Evolutionary conservation across 2,329 filamentous ascomycete genomes (phyloP).

Genomic region (Pseudopithomyces maydicus): DNA sequence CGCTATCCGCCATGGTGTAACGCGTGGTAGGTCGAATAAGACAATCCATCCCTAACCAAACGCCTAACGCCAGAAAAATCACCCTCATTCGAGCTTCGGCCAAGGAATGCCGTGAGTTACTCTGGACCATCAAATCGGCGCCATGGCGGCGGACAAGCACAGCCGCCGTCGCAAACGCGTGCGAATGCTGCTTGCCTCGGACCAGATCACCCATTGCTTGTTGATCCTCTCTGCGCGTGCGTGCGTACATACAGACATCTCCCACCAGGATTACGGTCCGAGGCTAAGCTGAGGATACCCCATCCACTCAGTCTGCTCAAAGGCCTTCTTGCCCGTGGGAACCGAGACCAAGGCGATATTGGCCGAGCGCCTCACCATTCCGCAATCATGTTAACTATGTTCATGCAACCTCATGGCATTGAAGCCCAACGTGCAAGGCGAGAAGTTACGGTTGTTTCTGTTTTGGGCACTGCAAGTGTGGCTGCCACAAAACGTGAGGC

Average conservation of each 20-base stretch:
- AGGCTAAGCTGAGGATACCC: conserved; percentile 18
- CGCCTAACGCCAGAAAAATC: conserved; percentile 25
- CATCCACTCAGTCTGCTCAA: conserved; percentile 29
- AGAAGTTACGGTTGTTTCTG: conserved; percentile 15
- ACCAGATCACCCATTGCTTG: conserved; percentile 27
- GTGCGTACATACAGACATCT: conserved; percentile 15
- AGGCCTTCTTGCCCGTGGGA: conserved; percentile 15
- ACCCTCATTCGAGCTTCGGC: conserved; percentile 17
- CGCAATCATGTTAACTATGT: conserved; percentile 15
- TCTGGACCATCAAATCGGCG: conserved; percentile 21
- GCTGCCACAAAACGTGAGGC: conserved; percentile 36
- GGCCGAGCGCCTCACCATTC: conserved; percentile 29
- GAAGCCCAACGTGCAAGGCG: conserved; percentile 37
- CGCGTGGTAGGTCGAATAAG: conserved; percentile 27
- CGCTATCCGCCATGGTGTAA: conserved; percentile 29
- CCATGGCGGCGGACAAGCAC: conserved; percentile 21
- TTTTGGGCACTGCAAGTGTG: conserved; percentile 21
- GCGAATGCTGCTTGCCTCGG: conserved; percentile 21
- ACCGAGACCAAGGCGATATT: conserved; percentile 29
- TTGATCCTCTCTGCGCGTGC: conserved; percentile 32
- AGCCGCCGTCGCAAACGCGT: conserved; percentile 23
- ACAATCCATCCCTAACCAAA: conserved; percentile 30
- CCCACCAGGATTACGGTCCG: conserved; percentile 17
- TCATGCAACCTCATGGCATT: conserved; percentile 19
- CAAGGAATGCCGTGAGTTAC: conserved; percentile 24